Evolutionary conservation across 768 basidiomycete species (phyloP), one percentile per base, ranked within the genome.

Genomic region (Rhizopogon salebrosus): DNA sequence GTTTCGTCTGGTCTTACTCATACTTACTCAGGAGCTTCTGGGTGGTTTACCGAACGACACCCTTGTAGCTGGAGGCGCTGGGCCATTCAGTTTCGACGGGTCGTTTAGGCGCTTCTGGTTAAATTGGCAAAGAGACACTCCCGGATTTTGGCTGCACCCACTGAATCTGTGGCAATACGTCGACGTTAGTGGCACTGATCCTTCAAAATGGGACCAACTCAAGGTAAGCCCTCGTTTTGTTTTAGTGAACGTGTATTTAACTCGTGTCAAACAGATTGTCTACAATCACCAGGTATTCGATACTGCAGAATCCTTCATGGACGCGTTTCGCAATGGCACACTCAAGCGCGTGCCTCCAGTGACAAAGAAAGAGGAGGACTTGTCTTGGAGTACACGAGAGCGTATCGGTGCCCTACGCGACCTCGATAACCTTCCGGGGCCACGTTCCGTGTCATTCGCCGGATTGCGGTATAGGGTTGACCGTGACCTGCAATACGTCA

Each of bases 381-480:
- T 68, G 10, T 67, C 72, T 1, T 80, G 83, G 76, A 71, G 75
- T 2, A 69, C 75, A 7, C 69, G 82, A 36, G 73, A 71, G 50
- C 74, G 79, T 3, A 62, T 64, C 2, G 64, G 68, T 11, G 60
- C 62, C 0, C 64, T 60, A 31, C 70, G 82, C 34, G 83, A 85
- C 59, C 71, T 85, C 18, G 85, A 85, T 56, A 68, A 83, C 49
- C 76, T 80, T 31, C 80, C 84, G 1, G 85, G 85, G 3, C 85
- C 85, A 27, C 77, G 85, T 35, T 75, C 75, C 1, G 80, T 87
- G 1, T 76, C 77, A 3, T 85, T 85, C 62, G 76, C 76, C 5
- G 84, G 85, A 0, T 61, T 78, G 55, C 72, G 84, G 4, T 85
- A 78, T 62, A 70, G 80, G 36, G 75, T 85, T 4, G 79, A 86